Base-by-base conservation (phyloP, 2,329 filamentous ascomycete genomes). In the Hypoxylon sp. region DNA sequence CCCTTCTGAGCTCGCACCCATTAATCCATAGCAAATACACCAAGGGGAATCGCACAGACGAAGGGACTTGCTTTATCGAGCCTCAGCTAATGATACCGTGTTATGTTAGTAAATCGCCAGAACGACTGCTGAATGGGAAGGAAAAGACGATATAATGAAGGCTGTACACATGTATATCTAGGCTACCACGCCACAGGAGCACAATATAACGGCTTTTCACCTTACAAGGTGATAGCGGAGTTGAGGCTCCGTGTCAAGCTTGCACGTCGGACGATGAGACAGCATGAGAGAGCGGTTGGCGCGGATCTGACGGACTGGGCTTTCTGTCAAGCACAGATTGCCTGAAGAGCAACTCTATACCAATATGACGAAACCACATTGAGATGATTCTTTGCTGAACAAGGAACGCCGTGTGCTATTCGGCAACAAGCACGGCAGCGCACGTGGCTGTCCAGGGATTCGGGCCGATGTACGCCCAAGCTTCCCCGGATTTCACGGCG, bases 41-140 rank as follows among this genome's bases (percentile, higher is more conserved):
- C 3, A 30, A 18, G n/a, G 51, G 36, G 16, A 5, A 54, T 30
- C 36, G 24, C 32, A 40, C 38, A 12, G 28, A n/a, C 18, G n/a
- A 16, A 36, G 44, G 28, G 22, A 20, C 12, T 40, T 51, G 12
- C 22, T 32, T 18, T 51, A 32, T 32, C 12, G 30, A 11, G 30
- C 4, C 22, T 14, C 22, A 4, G 20, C 16, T 28, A 36, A 12
- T 33, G 48, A 55, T 63, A 49, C 42, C 12, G 33, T 14, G 45
- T 42, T 26, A 26, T 45, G 56, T 69, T 61, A 69, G 66, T 44
- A 52, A 16, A 20, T 12, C 52, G 38, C 44, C 33, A 4, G 22
- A 49, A 53, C 11, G 18, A 16, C 16, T 28, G 28, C 14, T 18
- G 22, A 26, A 53, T 11, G 40, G 22, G 4, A 38, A 9, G 9